Evolutionary conservation across 1,284 basidiomycete species (phyloP), one percentile per base, ranked within the genome.

Genomic region (Ganoderma lingzhi): DNA sequence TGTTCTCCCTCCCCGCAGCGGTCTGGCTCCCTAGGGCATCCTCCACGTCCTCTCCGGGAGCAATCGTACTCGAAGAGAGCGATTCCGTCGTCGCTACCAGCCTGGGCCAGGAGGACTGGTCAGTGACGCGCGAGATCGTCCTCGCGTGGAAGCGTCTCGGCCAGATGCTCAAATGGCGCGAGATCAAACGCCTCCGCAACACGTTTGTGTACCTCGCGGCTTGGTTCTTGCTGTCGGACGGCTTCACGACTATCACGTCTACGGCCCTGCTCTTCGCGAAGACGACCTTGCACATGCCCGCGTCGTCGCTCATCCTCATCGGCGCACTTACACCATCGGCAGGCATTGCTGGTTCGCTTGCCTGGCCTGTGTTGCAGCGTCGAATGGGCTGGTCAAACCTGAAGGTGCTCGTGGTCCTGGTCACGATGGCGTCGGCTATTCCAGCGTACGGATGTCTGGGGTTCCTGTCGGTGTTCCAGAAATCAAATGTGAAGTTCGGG

Each of bases 141-240:
- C 84, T 81, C 5, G 90, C 93, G 0, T 95, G 93, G 93, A 85
- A 83, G 67, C 81, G 88, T 39, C 82, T 95, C 0, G 87, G 86
- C 0, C 83, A 83, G 44, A 95, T 95, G 92, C 81, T 96, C 15
- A 83, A 82, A 0, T 90, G 87, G 82, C 79, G 79, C 4, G 90
- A 96, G 77, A 88, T 96, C 42, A 86, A 85, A 78, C 86, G 86
- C 68, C 83, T 97, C n/a, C 85, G 86, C 44, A 92, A 95, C 76
- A 94, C 96, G 0, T 98, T 96, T 83, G 86, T 87, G 69, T 97
- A 95, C 76, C 90, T 97, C 51, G 86, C 91, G 4, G 94, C 96
- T 0, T 97, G 96, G 95, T 96, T 97, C 78, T 86, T 97, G 15
- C 87, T 98, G 39, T 95, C 93, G 0, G 96, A 97, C 77, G 94